Conservation (phyloP, 1,284 basidiomycete species). For the Mycena sp. region DNA sequence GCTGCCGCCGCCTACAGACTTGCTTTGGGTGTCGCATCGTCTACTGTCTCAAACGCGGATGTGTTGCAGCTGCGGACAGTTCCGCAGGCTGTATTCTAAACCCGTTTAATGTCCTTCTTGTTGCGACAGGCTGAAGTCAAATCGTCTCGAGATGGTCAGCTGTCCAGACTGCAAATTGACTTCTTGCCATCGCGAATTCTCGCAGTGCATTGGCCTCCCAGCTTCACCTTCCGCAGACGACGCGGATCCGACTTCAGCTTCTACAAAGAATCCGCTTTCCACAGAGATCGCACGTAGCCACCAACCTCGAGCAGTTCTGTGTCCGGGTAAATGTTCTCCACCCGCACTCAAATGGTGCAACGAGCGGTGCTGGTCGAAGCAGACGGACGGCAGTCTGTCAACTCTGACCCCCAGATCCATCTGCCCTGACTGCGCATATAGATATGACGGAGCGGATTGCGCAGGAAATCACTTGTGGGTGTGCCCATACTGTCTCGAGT, state of each 20-base stretch:
- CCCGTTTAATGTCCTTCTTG: not conserved
- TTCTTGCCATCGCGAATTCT: too few species aligned
- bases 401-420: not conserved
- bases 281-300: too few species aligned
- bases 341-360: not conserved
- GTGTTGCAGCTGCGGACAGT: not conserved
- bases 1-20: not conserved
- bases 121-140: not conserved
- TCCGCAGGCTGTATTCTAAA: not conserved
- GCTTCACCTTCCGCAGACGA: too few species aligned
- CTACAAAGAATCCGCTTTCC: not conserved
- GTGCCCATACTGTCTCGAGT: not conserved
- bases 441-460: not conserved
- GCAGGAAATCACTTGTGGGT: not conserved
- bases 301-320: too few species aligned
- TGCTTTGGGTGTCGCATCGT: not conserved
- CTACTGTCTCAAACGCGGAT: not conserved
- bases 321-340: too few species aligned
- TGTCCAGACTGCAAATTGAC: too few species aligned
- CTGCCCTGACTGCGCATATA: not conserved
- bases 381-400: not conserved
- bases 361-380: not conserved
- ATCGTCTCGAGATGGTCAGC: not conserved
- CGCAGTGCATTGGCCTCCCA: too few species aligned
- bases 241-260: not conserved